Conservation (phyloP, 257 asterid species). For the Phtheirospermum japonicum region DNA sequence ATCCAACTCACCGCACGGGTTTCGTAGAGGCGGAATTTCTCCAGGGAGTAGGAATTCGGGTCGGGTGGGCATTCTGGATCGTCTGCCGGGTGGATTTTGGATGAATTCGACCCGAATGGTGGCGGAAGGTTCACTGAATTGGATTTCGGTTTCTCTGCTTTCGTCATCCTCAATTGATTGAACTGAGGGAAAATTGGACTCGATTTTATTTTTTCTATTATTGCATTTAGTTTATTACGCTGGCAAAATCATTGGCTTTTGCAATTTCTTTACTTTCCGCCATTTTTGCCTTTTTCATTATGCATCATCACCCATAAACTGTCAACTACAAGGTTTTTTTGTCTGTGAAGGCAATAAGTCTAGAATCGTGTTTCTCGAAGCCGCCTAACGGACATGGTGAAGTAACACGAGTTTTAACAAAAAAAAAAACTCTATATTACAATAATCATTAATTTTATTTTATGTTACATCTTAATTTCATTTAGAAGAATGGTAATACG, state of each 20-base stretch:
- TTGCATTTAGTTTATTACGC: background rate
- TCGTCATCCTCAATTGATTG: conserved; percentile 46
- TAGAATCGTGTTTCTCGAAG: conserved; percentile 29
- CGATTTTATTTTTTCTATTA: conserved; percentile 26
- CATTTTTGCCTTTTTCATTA: conserved; percentile 28
- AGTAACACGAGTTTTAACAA: no score
- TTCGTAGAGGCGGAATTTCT: conserved; percentile 95
- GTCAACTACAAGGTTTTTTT: no score
- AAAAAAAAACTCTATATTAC: no score
- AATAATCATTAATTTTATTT: no score
- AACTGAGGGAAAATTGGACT: conserved; percentile 16
- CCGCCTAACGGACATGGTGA: no score
- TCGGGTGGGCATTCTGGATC: conserved; percentile 59
- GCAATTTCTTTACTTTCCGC: conserved; percentile 32
- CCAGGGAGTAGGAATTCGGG: conserved; percentile 77
- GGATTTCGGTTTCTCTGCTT: conserved; percentile 56
- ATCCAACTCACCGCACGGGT: conserved; percentile 66
- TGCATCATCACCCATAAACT: conserved; percentile 12
- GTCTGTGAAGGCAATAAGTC: background rate
- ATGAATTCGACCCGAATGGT: conserved; percentile 37
- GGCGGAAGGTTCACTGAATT: conserved; percentile 46
- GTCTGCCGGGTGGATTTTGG: conserved; percentile 52
- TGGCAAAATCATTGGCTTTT: background rate
- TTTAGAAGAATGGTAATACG: no score
- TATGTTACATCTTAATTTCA: no score